Conservation (phyloP, 108 stramenopile genomes). For the Nitzschia putrida region DNA sequence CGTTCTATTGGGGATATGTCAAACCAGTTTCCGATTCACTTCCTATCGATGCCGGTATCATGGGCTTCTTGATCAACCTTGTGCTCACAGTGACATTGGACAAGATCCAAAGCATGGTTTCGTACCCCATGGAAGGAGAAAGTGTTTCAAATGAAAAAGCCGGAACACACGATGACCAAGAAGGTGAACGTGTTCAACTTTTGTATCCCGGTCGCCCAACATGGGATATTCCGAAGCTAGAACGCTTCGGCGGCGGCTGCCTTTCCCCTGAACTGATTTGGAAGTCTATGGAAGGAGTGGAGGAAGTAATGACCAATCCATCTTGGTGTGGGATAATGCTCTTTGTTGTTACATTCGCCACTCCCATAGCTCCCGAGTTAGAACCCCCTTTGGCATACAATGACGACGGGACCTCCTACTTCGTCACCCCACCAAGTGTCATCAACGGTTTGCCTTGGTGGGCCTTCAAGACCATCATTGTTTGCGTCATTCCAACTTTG, state of each 20-base stretch:
- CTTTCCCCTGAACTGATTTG: slow-evolving; percentile 12
- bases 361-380: neutral
- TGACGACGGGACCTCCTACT: too few relatives aligned
- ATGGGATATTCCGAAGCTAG: slow-evolving; percentile 21
- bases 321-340: slow-evolving; percentile 2
- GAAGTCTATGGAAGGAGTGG: slow-evolving; percentile 27
- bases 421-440: slow-evolving; percentile 2
- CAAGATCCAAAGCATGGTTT: neutral
- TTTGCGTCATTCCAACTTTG: neutral
- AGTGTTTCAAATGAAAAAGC: neutral
- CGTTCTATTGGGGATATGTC: slow-evolving; percentile 8
- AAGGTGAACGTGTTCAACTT: neutral
- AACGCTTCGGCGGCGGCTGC: slow-evolving; percentile 21
- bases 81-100: neutral
- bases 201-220: slow-evolving; percentile 15
- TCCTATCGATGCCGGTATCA: slow-evolving; percentile 20
- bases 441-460: slow-evolving; percentile 18
- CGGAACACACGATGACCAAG: too few relatives aligned
- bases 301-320: slow-evolving; percentile 9
- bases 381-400: neutral
- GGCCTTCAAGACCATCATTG: slow-evolving; percentile 15
- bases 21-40: neutral
- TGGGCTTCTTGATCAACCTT: slow-evolving; percentile 11
- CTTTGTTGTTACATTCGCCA: slow-evolving; percentile 1
- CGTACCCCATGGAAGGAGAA: neutral